Percentiles rank a stretch among this genome's conserved stretches.
phyloP scores from a whole-genome alignment of 108 stramenopile genomes.

The Nannochloropsis salina region DNA sequence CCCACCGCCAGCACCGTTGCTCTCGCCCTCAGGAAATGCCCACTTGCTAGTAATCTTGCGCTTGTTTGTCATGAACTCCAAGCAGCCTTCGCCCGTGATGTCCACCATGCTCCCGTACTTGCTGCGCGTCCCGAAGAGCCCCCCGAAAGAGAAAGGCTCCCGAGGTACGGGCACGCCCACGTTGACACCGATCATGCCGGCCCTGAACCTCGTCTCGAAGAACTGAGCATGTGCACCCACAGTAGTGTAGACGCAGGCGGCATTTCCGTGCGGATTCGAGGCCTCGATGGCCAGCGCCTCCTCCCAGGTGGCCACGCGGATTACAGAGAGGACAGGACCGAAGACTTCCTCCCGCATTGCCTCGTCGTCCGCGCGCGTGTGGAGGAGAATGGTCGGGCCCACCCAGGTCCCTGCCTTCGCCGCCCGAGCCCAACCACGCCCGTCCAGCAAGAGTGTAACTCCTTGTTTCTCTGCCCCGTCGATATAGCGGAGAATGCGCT shows the following conservation, averaged over 20 bases:
- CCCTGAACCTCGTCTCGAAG: conserved; percentile 75
- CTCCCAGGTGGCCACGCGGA: conserved; percentile 66
- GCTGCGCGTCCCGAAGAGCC: conserved; percentile 78
- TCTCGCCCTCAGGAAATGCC: conserved; percentile 31
- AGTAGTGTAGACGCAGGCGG: conserved; percentile 82
- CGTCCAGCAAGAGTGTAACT: conserved; percentile 78
- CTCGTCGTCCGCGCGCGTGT: conserved; percentile 59
- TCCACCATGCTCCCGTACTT: conserved; percentile 91
- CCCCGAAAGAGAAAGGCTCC: conserved; percentile 90
- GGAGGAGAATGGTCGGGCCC: conserved; percentile 80
- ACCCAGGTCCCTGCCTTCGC: conserved; percentile 66
- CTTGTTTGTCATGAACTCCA: conserved; percentile 92
- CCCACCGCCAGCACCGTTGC: background rate
- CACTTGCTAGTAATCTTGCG: conserved; percentile 89
- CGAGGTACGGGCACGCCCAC: conserved; percentile 81
- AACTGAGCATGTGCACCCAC: conserved; percentile 84
- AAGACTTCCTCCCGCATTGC: conserved; percentile 85
- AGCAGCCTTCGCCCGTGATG: conserved; percentile 89
- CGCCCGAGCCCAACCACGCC: conserved; percentile 64
- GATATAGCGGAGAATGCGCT: conserved; percentile 74
- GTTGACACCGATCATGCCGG: conserved; percentile 76
- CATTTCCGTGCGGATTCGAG: conserved; percentile 88
- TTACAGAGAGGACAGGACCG: conserved; percentile 82
- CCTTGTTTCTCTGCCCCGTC: conserved; percentile 65
- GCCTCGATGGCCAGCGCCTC: conserved; percentile 89